These are phyloP conservation scores for Syncephalastrum sp. DNA, from an alignment of 371 early-diverging fungal species.

Conservation along the genomic window DNA sequence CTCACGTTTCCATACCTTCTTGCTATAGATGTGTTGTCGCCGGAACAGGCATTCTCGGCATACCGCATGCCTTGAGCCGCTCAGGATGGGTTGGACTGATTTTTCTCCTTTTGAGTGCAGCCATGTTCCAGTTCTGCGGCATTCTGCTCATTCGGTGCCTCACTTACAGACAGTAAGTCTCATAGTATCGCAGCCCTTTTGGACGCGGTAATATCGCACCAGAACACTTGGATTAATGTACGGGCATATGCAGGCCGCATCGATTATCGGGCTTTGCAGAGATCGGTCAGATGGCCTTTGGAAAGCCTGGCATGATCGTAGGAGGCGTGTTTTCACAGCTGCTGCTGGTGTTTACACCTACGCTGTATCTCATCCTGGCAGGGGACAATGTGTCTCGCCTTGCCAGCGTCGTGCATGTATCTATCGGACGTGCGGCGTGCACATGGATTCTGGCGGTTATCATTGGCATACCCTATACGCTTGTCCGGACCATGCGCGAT, in stretches of 20 bases:
- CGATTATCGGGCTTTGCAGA: constrained; percentile 33
- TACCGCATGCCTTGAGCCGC: constrained; percentile 73
- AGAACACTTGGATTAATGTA: background rate
- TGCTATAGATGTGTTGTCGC: constrained; percentile 65
- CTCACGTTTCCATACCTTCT: too few relatives aligned
- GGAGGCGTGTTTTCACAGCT: constrained; percentile 64
- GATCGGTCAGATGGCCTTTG: constrained; percentile 68
- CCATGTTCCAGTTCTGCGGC: constrained; percentile 70
- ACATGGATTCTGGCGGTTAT: constrained; percentile 65
- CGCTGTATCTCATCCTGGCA: constrained; percentile 77
- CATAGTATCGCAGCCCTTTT: background rate
- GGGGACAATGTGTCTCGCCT: constrained; percentile 63
- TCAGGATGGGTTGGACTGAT: constrained; percentile 76
- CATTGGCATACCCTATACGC: constrained; percentile 66
- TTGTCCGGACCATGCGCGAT: constrained; percentile 72
- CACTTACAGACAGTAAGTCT: constrained; percentile 57
- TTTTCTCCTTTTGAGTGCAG: constrained; percentile 64
- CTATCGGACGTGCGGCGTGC: constrained; percentile 45
- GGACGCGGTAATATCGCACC: background rate
- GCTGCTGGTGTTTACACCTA: constrained; percentile 66
- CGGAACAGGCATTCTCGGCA: constrained; percentile 77
- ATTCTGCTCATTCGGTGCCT: constrained; percentile 71
- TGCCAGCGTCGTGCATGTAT: constrained; percentile 16
- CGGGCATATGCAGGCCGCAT: background rate
- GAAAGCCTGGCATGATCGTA: constrained; percentile 55